Evolutionary conservation across 164 flowering plant species (phyloP), one percentile per base, ranked within the genome.

Genomic region (Aristolochia fimbriata): DNA sequence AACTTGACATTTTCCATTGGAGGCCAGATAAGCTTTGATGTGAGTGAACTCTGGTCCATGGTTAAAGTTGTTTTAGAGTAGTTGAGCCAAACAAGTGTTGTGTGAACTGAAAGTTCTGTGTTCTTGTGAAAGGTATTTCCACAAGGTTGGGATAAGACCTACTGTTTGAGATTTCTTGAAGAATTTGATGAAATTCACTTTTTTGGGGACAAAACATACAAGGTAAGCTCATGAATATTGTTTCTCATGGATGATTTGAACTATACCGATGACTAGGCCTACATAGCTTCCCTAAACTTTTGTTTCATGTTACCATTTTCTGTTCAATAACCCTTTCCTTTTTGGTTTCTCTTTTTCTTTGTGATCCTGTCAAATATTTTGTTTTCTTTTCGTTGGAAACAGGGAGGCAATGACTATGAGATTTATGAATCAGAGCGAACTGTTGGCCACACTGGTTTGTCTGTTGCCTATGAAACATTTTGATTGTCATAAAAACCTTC

Each of bases 11-110:
- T 91, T 78, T 88, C 99, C 21, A 91, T 94, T 20, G 99, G 99
- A 41, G 97, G 99, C 57, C 95, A 94, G 71, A 94, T 94, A 70
- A 94, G 99, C 73, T 94, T 94, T 74, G 99, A 94, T 71, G 99
- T 91, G 68, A 82, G 99, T 73, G 51, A 46, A 14, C 33, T 15
- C 0, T 7, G 7, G 20, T 25, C 13, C 55, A 15, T n/a, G 10
- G 20, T n/a, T 24, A 8, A 27, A 0, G 17, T 56, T 30, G 17
- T 30, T 12, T 16, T 30, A 9, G 11, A 19, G 27, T 30, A 0
- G 16, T 10, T 45, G 21, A 9, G 10, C 9, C 24, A 6, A 51
- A 19, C 17, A 50, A 8, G 13, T 33, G 51, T 20, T 25, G 25
- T 14, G 25, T 22, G 51, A 60, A 17, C 20, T 45, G 20, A 2